Conservation (phyloP, 2,329 filamentous ascomycete species). For the Stachybotrys chlorohalonatus region DNA sequence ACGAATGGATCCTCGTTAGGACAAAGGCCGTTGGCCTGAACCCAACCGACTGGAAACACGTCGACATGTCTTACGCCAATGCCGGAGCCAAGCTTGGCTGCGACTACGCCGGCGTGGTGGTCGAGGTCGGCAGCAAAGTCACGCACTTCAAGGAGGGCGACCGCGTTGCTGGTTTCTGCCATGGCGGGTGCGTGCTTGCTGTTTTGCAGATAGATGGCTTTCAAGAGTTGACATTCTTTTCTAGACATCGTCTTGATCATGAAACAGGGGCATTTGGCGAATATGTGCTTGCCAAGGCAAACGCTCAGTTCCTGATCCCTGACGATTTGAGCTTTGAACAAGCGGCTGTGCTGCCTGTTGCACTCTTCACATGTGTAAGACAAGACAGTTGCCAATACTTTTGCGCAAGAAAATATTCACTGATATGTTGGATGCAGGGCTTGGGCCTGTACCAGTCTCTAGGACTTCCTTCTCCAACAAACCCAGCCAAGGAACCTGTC, state of each 20-base stretch:
- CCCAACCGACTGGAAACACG: slow-evolving; percentile 23
- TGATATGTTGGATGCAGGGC: neutral
- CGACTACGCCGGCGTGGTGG: slow-evolving; percentile 38
- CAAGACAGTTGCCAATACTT: slow-evolving; percentile 7
- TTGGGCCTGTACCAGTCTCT: slow-evolving; percentile 35
- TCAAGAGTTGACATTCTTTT: neutral
- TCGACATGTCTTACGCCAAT: slow-evolving; percentile 8
- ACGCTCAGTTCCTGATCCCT: slow-evolving; percentile 33
- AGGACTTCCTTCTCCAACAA: slow-evolving; percentile 33
- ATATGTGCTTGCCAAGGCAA: slow-evolving; percentile 26
- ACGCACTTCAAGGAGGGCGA: slow-evolving; percentile 38
- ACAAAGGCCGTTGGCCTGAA: slow-evolving; percentile 22
- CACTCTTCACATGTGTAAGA: slow-evolving; percentile 26
- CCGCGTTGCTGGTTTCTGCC: slow-evolving; percentile 30
- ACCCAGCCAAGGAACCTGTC: slow-evolving; percentile 23
- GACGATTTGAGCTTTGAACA: slow-evolving; percentile 35
- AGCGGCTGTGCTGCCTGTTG: slow-evolving; percentile 32
- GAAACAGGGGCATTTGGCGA: slow-evolving; percentile 35
- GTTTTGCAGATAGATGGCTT: neutral
- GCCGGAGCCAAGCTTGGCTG: slow-evolving; percentile 23
- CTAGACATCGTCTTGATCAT: slow-evolving; percentile 10
- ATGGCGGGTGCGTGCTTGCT: slow-evolving; percentile 16
- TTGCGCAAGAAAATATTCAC: too few relatives aligned
- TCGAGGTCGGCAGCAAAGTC: slow-evolving; percentile 33
- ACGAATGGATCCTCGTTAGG: neutral